Conservation (phyloP, 1,284 basidiomycete genomes). For the Phellinidium pouzarii region DNA sequence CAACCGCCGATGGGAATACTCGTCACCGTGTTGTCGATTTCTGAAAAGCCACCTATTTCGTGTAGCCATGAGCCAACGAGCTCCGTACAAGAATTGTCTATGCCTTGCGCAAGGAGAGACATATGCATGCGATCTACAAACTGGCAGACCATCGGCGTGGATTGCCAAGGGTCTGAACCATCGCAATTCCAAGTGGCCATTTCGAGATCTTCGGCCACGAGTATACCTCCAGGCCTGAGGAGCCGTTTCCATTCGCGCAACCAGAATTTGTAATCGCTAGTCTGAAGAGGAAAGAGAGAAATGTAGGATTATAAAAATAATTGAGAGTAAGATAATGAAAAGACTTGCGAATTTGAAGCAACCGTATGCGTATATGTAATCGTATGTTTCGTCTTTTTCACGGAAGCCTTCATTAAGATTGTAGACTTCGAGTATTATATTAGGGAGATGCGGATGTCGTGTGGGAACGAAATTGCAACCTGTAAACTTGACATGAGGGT, state of each 20-base stretch:
- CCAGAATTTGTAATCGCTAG: constrained; percentile 14
- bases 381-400: constrained; percentile 14
- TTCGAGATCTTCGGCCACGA: constrained; percentile 14
- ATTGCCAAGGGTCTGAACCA: constrained; percentile 6
- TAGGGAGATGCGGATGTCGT: constrained; percentile 12
- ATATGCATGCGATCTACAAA: constrained; percentile 1
- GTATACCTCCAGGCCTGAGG: constrained; percentile 12
- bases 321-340: not conserved
- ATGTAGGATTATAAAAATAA: not conserved
- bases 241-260: constrained; percentile 13
- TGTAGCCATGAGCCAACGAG: constrained; percentile 14
- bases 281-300: constrained; percentile 6
- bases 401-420: constrained; percentile 16
- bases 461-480: constrained; percentile 17
- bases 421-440: constrained; percentile 17
- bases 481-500: constrained; percentile 18
- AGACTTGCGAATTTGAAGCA: constrained; percentile 16
- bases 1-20: constrained; percentile 14
- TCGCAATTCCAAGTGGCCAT: constrained; percentile 15
- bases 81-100: constrained; percentile 4
- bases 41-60: constrained; percentile 16
- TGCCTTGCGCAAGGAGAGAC: constrained; percentile 8
- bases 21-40: constrained; percentile 15
- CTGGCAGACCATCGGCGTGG: constrained; percentile 3
- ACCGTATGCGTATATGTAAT: constrained; percentile 13